These are phyloP conservation scores for Malus hybrid DNA, from an alignment of 331 rosid species.

Conservation along the genomic window DNA sequence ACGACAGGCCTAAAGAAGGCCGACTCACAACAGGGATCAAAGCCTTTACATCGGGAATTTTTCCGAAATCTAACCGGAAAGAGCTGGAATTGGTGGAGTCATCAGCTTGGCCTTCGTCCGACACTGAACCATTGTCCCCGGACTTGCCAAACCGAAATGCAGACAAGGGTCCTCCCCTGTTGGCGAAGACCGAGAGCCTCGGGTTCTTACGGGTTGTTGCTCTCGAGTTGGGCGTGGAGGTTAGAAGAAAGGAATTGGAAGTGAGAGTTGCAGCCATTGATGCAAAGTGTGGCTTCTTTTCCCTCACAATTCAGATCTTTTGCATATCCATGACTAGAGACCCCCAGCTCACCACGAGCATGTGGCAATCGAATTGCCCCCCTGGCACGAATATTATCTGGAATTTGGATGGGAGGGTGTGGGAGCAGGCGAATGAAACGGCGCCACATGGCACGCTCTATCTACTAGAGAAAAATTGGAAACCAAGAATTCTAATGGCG, in stretches of 20 bases:
- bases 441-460: slow-evolving; percentile 31
- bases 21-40: slow-evolving; percentile 49
- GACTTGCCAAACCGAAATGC: slow-evolving; percentile 54
- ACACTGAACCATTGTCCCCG: slow-evolving; percentile 22
- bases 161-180: slow-evolving; percentile 44
- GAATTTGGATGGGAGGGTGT: neutral
- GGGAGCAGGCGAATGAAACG: slow-evolving; percentile 19
- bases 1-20: slow-evolving; percentile 51
- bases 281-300: neutral
- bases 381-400: slow-evolving; percentile 23
- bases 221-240: slow-evolving; percentile 41
- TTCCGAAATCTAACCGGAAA: slow-evolving; percentile 57
- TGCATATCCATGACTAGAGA: neutral
- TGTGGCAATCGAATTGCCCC: neutral
- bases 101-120: slow-evolving; percentile 23
- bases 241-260: slow-evolving; percentile 55
- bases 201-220: slow-evolving; percentile 19
- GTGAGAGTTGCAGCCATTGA: slow-evolving; percentile 73
- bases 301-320: slow-evolving; percentile 5
- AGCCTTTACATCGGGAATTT: slow-evolving; percentile 57
- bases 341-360: neutral
- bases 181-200: slow-evolving; percentile 42
- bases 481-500: slow-evolving; percentile 3
- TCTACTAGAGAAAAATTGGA: slow-evolving; percentile 7
- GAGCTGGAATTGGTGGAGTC: slow-evolving; percentile 39